Evolutionary conservation across 768 basidiomycete genomes (phyloP), one percentile per base, ranked within the genome.

Genomic region (Grammothele lineata): DNA sequence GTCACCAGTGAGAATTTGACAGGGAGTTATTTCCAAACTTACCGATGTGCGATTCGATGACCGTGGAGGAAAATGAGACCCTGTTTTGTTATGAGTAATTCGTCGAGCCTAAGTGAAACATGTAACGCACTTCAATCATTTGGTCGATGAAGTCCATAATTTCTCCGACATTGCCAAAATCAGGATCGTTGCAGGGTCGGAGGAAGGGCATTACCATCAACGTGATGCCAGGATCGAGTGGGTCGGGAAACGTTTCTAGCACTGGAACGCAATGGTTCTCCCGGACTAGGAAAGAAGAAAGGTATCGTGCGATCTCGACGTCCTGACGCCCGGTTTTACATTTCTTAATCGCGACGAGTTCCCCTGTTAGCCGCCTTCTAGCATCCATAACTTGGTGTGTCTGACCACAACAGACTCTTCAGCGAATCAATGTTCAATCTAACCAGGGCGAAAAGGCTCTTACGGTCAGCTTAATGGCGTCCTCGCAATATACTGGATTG

Each of bases 131-230:
- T 44, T 58, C 49, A 7, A 56, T 19, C 11, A 49, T 48, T 24
- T 61, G 59, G 5, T n/a, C 8, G 3, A 55, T 37, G 22, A 58
- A 56, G 4, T 49, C 45, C 1, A 58, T n/a, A 2, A 49, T 48
- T 19, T 61, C 59, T 8, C 61, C 61, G 7, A 61, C 35, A 2
- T 50, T 55, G 4, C 33, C 35, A 21, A 66, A 58, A 4, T 37
- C 47, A 0, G 66, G 66, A 17, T 62, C 42, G 38, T 66, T 49
- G 37, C 54, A 58, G 1, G 52, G 57, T 8, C 63, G 53, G 9
- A 66, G 40, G 18, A 53, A 55, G 1, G 63, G 51, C 49, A 60
- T 64, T 8, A 67, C 55, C 37, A 65, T 45, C 12, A 57, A 39
- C 0, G 37, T 37, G 7, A 5, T 39, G 4, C 21, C 23, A 5